Conservation (phyloP, 1,284 basidiomycete genomes). For the Ganoderma leucocontextum region DNA sequence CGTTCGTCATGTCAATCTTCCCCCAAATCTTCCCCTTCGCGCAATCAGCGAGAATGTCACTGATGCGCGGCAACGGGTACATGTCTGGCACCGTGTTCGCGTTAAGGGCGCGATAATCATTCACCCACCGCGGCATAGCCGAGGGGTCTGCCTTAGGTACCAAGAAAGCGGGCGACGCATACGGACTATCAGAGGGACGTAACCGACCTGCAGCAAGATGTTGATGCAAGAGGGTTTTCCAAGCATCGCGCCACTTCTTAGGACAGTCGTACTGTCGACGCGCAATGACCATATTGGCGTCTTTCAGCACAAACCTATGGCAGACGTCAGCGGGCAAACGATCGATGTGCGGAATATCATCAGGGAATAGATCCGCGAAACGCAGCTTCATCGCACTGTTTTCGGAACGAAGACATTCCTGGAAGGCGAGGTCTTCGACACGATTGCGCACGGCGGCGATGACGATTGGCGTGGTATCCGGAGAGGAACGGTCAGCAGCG, state of each 20-base stretch:
- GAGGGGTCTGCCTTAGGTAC: constrained; percentile 48
- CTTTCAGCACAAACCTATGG: constrained; percentile 33
- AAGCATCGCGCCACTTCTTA: constrained; percentile 33
- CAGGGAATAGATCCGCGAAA: constrained; percentile 19
- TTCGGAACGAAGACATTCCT: not conserved
- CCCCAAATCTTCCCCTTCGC: no score
- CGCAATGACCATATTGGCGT: constrained; percentile 30
- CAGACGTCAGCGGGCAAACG: constrained; percentile 30
- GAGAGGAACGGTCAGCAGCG: not conserved
- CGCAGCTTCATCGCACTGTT: constrained; percentile 4
- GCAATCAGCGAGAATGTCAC: constrained; percentile 46
- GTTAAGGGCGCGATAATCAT: constrained; percentile 49
- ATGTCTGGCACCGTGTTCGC: constrained; percentile 45
- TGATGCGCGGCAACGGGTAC: constrained; percentile 47
- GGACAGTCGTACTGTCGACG: constrained; percentile 31
- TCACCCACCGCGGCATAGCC: constrained; percentile 48
- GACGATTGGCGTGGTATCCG: not conserved
- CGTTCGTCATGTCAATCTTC: constrained; percentile 52
- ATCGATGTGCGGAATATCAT: constrained; percentile 30
- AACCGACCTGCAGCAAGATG: constrained; percentile 31
- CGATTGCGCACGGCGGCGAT: not conserved
- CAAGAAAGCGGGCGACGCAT: constrained; percentile 47
- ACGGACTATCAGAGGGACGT: constrained; percentile 6
- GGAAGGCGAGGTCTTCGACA: not conserved
- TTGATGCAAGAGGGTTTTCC: constrained; percentile 27